A percentile compares a stretch with the other conserved stretches of the same genome.
phyloP scores from a whole-genome alignment of 225 moss, liverwort and hornwort species.

The Antitrichia curtipendula region DNA sequence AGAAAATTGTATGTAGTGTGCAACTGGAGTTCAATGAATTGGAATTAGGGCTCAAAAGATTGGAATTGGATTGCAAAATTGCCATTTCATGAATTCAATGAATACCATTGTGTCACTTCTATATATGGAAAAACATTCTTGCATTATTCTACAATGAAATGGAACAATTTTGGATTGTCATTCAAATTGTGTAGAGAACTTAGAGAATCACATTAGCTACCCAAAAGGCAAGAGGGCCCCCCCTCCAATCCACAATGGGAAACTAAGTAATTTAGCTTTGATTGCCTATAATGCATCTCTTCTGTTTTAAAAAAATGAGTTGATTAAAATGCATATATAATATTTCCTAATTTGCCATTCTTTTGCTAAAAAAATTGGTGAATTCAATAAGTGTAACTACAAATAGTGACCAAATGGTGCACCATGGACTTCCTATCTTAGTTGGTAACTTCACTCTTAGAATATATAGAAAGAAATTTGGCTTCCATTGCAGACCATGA shows the following conservation, averaged over 20 bases:
- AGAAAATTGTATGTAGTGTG: neutral
- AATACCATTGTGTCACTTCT: fast-evolving
- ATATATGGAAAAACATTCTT: neutral
- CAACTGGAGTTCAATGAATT: neutral
- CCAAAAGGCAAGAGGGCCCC: neutral
- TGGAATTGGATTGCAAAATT: neutral
- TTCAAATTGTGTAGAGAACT: neutral
- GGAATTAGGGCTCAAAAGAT: neutral
- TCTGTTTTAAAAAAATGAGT: neutral
- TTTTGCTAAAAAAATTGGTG: too few species aligned
- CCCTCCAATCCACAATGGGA: fast-evolving
- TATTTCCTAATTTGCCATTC: fast-evolving
- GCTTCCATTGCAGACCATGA: neutral
- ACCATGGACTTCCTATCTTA: neutral
- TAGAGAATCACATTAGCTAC: neutral
- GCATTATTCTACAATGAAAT: neutral
- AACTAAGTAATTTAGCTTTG: neutral
- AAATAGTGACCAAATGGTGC: neutral
- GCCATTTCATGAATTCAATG: neutral
- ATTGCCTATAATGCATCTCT: fast-evolving
- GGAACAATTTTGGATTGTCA: neutral
- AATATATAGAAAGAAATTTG: neutral
- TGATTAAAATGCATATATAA: too few species aligned
- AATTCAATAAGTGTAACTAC: neutral
- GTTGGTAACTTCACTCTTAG: neutral